A percentile compares a stretch with the other conserved stretches of the same genome.
phyloP scores from a whole-genome alignment of 2,329 filamentous ascomycete genomes.

The Venturia asperata region DNA sequence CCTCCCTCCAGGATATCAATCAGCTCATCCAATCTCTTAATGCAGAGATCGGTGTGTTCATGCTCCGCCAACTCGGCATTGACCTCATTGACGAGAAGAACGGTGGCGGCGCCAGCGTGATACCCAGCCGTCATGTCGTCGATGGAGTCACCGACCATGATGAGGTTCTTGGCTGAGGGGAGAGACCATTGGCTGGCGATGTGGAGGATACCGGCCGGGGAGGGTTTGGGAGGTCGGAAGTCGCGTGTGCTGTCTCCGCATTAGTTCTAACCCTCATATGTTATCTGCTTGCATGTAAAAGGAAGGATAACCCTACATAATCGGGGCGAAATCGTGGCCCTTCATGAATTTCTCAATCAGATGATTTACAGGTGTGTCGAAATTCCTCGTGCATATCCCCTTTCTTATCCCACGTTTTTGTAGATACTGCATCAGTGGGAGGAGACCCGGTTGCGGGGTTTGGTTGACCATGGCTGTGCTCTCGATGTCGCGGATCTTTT shows the following conservation, averaged over 20 bases:
- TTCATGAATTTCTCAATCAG: conserved; percentile 69
- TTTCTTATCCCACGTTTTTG: conserved; percentile 61
- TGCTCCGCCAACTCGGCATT: conserved; percentile 64
- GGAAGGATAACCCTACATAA: conserved; percentile 43
- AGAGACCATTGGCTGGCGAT: conserved; percentile 74
- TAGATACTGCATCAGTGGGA: conserved; percentile 73
- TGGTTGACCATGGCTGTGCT: conserved; percentile 72
- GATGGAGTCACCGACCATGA: conserved; percentile 58
- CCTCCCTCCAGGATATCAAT: conserved; percentile 67
- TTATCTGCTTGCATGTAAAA: background rate
- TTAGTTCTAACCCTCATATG: background rate
- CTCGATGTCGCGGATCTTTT: conserved; percentile 72
- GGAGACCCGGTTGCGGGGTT: conserved; percentile 72
- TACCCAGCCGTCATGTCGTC: conserved; percentile 90
- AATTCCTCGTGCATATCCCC: conserved; percentile 91
- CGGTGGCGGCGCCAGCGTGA: conserved; percentile 77
- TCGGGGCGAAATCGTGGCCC: conserved; percentile 61
- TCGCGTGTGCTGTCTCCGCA: conserved; percentile 54
- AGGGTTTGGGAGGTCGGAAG: conserved; percentile 75
- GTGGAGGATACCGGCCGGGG: conserved; percentile 79
- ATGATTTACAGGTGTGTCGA: conserved; percentile 69
- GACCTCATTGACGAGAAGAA: conserved; percentile 79
- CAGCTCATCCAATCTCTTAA: conserved; percentile 66
- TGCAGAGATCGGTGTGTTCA: conserved; percentile 68
- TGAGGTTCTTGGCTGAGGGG: conserved; percentile 29